Evolutionary conservation across 306 rosid species (phyloP).

Genomic region (barrel medic (Medicago truncatula)): MtrunA17r5.0-ANR NC_053042.1:33669001-33669500

Average conservation of each 20-base stretch:
- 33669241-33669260: constrained; percentile 30
- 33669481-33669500: constrained; percentile 77
- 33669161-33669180: constrained; percentile 85
- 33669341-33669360: constrained; percentile 83
- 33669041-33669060: background rate
- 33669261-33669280: constrained; percentile 58
- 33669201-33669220: constrained; percentile 34
- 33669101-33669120: constrained; percentile 28
- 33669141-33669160: constrained; percentile 84
- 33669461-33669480: constrained; percentile 33
- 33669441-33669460: constrained; percentile 21
- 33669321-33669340: constrained; percentile 93
- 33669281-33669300: constrained; percentile 73
- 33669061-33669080: constrained; percentile 17
- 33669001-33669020: constrained; percentile 92
- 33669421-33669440: constrained; percentile 11
- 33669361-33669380: constrained; percentile 37
- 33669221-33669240: constrained; percentile 28
- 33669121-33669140: constrained; percentile 97
- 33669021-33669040: constrained; percentile 11
- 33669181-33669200: constrained; percentile 91
- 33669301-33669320: constrained; percentile 94
- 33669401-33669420: constrained; percentile 5
- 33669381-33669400: constrained; percentile 10
- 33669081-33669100: constrained; percentile 20